Evolutionary conservation across 352 stramenopile genomes (phyloP).

Genomic region (Halophytophthora polymorphica): DNA sequence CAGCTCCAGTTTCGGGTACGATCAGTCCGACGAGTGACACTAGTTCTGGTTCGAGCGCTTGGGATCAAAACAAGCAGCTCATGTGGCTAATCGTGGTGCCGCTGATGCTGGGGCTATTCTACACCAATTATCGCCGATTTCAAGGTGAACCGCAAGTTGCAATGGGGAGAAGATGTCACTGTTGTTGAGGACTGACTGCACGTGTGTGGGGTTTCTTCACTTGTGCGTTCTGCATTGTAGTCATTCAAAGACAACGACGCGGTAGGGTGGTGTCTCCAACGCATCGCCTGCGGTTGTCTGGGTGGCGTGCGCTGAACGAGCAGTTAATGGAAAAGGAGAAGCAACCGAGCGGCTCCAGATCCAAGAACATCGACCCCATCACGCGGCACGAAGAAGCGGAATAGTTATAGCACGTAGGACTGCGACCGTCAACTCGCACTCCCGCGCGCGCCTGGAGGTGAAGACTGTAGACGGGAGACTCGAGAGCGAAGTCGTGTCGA

Average conservation of each 20-base stretch:
- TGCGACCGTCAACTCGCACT: too few relatives aligned
- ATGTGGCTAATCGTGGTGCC: conserved; percentile 5
- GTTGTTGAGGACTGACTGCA: neutral
- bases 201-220: neutral
- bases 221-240: conserved; percentile 7
- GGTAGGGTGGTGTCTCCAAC: conserved; percentile 15
- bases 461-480: too few relatives aligned
- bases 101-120: conserved; percentile 2
- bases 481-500: too few relatives aligned
- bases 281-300: conserved; percentile 22
- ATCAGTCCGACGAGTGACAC: neutral
- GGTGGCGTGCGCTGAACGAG: conserved; percentile 27
- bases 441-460: too few relatives aligned
- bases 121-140: too few relatives aligned
- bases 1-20: neutral
- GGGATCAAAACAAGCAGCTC: neutral
- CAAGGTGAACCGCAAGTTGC: too few relatives aligned
- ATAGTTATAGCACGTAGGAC: too few relatives aligned
- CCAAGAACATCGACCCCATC: conserved; percentile 16
- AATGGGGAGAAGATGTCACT: too few relatives aligned
- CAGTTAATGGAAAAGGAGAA: conserved; percentile 36
- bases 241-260: conserved; percentile 9
- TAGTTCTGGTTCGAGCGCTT: too few relatives aligned
- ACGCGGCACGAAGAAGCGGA: too few relatives aligned
- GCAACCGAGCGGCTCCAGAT: conserved; percentile 6